These are phyloP conservation scores for Trypanosomatidae sp. DNA, from an alignment of 208 protist genomes.

Conservation along the genomic window DNA sequence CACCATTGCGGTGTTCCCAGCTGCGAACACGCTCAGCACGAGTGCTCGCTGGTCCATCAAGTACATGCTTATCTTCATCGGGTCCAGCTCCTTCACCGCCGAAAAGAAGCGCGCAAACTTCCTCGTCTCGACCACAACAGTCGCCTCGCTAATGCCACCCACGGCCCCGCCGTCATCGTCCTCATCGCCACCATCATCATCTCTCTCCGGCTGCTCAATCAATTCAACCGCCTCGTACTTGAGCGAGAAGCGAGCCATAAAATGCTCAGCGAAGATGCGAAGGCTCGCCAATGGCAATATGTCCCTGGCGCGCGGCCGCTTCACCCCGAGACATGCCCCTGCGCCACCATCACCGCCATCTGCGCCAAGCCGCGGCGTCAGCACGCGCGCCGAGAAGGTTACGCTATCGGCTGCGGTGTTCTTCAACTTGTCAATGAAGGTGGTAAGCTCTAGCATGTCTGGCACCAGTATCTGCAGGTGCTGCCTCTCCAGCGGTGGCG, in stretches of 20 bases:
- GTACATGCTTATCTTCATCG: constrained; percentile 46
- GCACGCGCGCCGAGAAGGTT: constrained; percentile 44
- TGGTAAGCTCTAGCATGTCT: constrained; percentile 60
- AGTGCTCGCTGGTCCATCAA: constrained; percentile 55
- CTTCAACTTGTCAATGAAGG: constrained; percentile 76
- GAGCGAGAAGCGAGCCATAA: constrained; percentile 58
- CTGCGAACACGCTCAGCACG: constrained; percentile 59
- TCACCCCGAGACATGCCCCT: neutral
- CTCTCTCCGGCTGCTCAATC: constrained; percentile 16
- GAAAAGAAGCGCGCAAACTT: constrained; percentile 79
- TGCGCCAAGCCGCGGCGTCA: neutral
- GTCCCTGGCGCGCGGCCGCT: constrained; percentile 6
- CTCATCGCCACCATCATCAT: neutral
- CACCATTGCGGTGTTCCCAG: constrained; percentile 51
- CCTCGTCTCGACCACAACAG: constrained; percentile 60
- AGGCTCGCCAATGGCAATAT: constrained; percentile 25
- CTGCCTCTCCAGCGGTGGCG: constrained; percentile 50
- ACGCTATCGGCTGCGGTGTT: constrained; percentile 61
- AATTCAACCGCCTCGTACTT: constrained; percentile 62
- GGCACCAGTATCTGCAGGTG: constrained; percentile 58
- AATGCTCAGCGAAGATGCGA: constrained; percentile 52
- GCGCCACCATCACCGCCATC: neutral
- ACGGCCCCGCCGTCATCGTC: neutral
- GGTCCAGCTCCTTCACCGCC: constrained; percentile 55
- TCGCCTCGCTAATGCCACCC: constrained; percentile 11